These are phyloP conservation scores for Withania somnifera DNA, from an alignment of 305 asterid species.

Conservation along the genomic window DNA sequence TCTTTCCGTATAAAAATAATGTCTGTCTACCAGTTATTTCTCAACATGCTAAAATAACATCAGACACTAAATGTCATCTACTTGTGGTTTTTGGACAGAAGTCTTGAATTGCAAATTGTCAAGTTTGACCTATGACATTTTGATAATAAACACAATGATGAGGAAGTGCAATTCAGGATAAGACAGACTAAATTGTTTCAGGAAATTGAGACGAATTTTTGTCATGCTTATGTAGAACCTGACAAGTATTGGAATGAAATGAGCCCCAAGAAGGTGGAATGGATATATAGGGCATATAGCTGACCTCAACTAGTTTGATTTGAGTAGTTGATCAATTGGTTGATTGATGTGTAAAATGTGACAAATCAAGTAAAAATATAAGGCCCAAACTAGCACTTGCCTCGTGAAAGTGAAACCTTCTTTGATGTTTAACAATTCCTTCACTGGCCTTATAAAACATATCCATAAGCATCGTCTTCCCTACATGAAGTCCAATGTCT, in stretches of 20 bases:
- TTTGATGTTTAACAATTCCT: slow-evolving; percentile 77
- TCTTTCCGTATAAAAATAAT: not conserved
- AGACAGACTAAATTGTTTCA: not conserved
- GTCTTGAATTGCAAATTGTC: not conserved
- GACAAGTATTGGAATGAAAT: not conserved
- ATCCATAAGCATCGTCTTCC: slow-evolving; percentile 99
- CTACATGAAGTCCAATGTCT: slow-evolving; percentile 31
- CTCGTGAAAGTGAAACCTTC: slow-evolving; percentile 96
- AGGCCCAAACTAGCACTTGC: slow-evolving; percentile 31
- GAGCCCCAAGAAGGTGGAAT: not conserved
- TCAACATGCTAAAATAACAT: not conserved
- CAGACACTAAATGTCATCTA: not conserved
- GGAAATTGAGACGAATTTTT: not conserved
- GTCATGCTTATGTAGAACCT: not conserved
- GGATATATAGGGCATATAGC: not conserved
- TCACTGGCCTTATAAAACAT: slow-evolving; percentile 83
- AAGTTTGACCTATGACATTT: not conserved
- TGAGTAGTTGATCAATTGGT: not conserved
- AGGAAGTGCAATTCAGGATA: not conserved
- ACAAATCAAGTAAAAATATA: not conserved
- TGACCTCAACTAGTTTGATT: not conserved
- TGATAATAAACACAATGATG: not conserved
- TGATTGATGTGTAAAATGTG: not conserved
- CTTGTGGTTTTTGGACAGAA: not conserved
- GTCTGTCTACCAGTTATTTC: not conserved